Evolutionary conservation across 2,329 filamentous ascomycete genomes (phyloP).

Genomic region (Rhinocladiella mackenziei): DNA sequence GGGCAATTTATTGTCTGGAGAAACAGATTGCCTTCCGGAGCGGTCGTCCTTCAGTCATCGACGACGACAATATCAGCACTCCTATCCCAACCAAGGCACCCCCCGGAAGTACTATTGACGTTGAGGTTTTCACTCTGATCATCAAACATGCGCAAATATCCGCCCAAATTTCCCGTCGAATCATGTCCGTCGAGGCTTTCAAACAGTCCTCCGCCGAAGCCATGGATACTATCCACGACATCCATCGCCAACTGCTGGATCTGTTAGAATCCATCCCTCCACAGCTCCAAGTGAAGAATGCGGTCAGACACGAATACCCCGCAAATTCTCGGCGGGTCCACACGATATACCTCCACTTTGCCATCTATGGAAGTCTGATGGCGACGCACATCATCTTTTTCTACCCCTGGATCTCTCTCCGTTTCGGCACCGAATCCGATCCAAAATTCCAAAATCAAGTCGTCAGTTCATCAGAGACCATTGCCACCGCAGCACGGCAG

Average conservation of each 20-base stretch:
- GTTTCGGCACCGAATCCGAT: slow-evolving; percentile 4
- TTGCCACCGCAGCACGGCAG: slow-evolving; percentile 7
- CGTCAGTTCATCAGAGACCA: slow-evolving; percentile 1
- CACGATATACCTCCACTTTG: slow-evolving; percentile 5
- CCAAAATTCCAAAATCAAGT: slow-evolving; percentile 1
- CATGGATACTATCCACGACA: slow-evolving; percentile 2
- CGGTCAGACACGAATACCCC: background rate
- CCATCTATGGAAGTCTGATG: slow-evolving; percentile 7
- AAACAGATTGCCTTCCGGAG: slow-evolving; percentile 9
- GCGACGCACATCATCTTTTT: slow-evolving; percentile 6
- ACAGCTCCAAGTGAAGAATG: background rate
- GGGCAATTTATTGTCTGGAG: slow-evolving; percentile 12
- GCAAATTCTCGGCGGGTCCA: background rate
- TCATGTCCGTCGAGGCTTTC: slow-evolving; percentile 5
- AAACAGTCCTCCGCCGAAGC: slow-evolving; percentile 1
- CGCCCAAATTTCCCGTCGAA: slow-evolving; percentile 2
- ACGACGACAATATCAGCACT: slow-evolving; percentile 12
- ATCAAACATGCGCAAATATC: slow-evolving; percentile 9
- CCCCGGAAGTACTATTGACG: slow-evolving; percentile 1
- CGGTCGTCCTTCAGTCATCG: slow-evolving; percentile 11
- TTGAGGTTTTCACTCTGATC: slow-evolving; percentile 1
- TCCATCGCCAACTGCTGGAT: slow-evolving; percentile 1
- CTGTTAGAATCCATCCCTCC: background rate
- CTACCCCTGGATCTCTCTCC: slow-evolving; percentile 6
- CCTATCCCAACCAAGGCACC: background rate